Conservation (phyloP, 805 yeast species). For the Candida michaelii region DNA sequence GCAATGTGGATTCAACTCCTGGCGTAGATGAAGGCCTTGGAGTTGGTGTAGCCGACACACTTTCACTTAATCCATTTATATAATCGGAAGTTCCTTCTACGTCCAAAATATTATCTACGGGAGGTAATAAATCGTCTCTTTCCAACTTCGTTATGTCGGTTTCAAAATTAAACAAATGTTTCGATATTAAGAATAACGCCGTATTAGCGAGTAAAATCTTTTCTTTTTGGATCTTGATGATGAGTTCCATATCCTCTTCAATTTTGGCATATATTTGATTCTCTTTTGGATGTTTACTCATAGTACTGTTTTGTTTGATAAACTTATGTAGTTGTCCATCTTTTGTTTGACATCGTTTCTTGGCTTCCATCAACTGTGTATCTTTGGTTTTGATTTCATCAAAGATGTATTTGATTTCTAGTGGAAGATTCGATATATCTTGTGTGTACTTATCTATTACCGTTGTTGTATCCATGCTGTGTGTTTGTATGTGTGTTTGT, state of each 20-base stretch:
- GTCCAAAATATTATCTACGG: constrained; percentile 35
- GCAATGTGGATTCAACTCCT: constrained; percentile 14
- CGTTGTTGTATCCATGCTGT: constrained; percentile 84
- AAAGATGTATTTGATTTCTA: constrained; percentile 76
- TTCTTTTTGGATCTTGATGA: constrained; percentile 66
- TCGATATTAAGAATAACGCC: constrained; percentile 71
- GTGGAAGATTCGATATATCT: constrained; percentile 79
- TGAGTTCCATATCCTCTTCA: constrained; percentile 61
- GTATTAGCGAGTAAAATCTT: constrained; percentile 81
- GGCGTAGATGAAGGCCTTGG: constrained; percentile 24
- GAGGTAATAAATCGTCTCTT: constrained; percentile 76
- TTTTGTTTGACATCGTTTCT: constrained; percentile 63
- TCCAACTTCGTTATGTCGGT: constrained; percentile 74
- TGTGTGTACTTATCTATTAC: constrained; percentile 49
- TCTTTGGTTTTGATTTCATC: constrained; percentile 79
- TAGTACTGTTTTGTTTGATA: constrained; percentile 79
- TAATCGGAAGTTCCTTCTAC: constrained; percentile 14
- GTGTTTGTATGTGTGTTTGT: too few species aligned
- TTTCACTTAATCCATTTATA: constrained; percentile 22
- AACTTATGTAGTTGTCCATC: constrained; percentile 83
- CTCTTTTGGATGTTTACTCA: constrained; percentile 81
- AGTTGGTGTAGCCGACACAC: constrained; percentile 29
- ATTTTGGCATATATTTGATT: constrained; percentile 62
- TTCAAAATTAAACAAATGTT: constrained; percentile 72
- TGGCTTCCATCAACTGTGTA: constrained; percentile 58